Percentiles rank a stretch among this genome's conserved stretches.
These are phyloP conservation scores for Eucalyptus cladocalyx DNA, from an alignment of 345 rosid genomes.

Conservation along the genomic window DNA sequence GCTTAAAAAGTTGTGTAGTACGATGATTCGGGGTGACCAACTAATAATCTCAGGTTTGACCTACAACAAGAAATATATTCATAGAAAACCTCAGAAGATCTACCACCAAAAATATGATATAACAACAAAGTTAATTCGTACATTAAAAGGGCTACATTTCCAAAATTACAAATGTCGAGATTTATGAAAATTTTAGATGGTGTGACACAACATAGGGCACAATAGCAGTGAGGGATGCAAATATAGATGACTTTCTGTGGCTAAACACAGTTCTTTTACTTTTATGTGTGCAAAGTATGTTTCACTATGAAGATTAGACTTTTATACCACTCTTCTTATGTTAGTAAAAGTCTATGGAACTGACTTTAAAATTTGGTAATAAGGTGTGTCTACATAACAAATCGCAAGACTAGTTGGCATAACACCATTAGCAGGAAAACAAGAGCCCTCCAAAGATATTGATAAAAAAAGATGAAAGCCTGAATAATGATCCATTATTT, in stretches of 20 bases:
- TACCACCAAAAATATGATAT: neutral
- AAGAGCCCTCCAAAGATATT: neutral
- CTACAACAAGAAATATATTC: constrained; percentile 20
- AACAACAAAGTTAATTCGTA: neutral
- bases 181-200: neutral
- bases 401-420: neutral
- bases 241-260: neutral
- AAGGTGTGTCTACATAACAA: neutral
- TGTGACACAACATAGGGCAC: neutral
- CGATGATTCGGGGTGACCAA: constrained; percentile 87
- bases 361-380: neutral
- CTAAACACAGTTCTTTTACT: neutral
- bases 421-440: neutral
- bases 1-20: constrained; percentile 83
- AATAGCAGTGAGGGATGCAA: neutral
- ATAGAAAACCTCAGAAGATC: neutral
- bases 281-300: neutral
- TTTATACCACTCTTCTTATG: neutral
- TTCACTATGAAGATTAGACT: neutral
- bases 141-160: neutral
- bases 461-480: neutral
- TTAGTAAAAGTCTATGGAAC: neutral
- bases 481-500: neutral
- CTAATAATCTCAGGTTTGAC: constrained; percentile 89
- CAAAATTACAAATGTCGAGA: neutral